These are phyloP conservation scores for Eucalyptus polyanthemos DNA, from an alignment of 345 rosid species.

Conservation along the genomic window DNA sequence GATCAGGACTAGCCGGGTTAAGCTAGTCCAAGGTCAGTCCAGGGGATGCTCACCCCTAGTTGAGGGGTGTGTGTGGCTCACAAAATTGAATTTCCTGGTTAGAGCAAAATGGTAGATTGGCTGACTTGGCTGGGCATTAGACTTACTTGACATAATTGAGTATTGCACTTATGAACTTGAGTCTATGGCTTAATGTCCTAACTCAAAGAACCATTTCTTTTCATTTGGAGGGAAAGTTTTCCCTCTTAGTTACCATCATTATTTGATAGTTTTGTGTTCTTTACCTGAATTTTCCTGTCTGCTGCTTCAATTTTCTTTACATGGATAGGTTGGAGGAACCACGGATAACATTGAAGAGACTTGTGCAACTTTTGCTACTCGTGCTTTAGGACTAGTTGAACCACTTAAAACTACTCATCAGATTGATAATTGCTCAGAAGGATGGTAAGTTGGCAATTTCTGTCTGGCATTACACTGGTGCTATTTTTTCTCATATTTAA, in stretches of 20 bases:
- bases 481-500: background rate
- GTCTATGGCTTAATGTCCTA: background rate
- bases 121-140: background rate
- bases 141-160: background rate
- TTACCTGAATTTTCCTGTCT: background rate
- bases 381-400: slow-evolving; percentile 47
- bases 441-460: slow-evolving; percentile 42
- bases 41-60: too few species aligned
- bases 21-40: too few species aligned
- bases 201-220: background rate
- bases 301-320: background rate
- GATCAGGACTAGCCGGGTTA: too few species aligned
- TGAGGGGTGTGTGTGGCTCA: background rate
- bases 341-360: slow-evolving; percentile 88
- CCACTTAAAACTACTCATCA: slow-evolving; percentile 87
- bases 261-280: background rate
- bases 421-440: slow-evolving; percentile 96
- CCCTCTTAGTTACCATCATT: background rate
- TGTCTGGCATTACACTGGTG: background rate
- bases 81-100: background rate
- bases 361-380: slow-evolving; percentile 81
- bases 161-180: background rate
- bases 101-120: background rate
- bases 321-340: slow-evolving; percentile 83
- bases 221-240: background rate